Evolutionary conservation across 2,329 filamentous ascomycete genomes (phyloP).

Genomic region (Claviceps arundinis): DNA sequence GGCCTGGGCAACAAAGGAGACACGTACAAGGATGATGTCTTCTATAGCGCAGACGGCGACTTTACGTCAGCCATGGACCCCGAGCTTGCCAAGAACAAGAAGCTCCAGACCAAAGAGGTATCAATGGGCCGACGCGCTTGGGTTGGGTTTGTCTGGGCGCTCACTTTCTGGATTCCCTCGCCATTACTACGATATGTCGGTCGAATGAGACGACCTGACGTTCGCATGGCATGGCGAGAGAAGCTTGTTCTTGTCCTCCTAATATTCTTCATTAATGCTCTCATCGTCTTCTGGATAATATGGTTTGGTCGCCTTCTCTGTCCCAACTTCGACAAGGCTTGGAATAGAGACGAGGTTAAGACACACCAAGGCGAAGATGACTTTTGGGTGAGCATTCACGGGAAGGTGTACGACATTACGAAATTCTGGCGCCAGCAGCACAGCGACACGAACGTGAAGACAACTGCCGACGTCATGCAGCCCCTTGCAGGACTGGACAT

Average conservation of each 20-base stretch:
- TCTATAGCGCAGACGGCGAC: slow-evolving; percentile 59
- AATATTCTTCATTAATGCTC: slow-evolving; percentile 68
- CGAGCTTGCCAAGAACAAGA: slow-evolving; percentile 63
- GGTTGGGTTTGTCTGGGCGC: slow-evolving; percentile 69
- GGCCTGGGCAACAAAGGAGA: slow-evolving; percentile 82
- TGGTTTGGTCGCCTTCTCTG: slow-evolving; percentile 74
- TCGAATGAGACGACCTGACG: slow-evolving; percentile 93
- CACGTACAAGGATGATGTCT: slow-evolving; percentile 56
- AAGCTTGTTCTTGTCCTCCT: slow-evolving; percentile 74
- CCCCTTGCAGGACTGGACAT: slow-evolving; percentile 67
- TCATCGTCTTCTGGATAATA: slow-evolving; percentile 86
- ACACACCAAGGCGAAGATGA: slow-evolving; percentile 60
- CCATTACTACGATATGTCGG: slow-evolving; percentile 67
- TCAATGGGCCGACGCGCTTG: slow-evolving; percentile 56
- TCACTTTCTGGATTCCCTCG: slow-evolving; percentile 94
- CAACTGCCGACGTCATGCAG: slow-evolving; percentile 52
- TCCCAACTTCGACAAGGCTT: slow-evolving; percentile 84
- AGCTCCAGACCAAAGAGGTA: slow-evolving; percentile 57
- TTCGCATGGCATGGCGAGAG: slow-evolving; percentile 94
- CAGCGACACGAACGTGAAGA: slow-evolving; percentile 55
- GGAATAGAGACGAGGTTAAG: slow-evolving; percentile 56
- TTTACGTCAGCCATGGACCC: slow-evolving; percentile 60
- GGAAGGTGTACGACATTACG: slow-evolving; percentile 81
- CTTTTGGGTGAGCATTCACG: slow-evolving; percentile 78
- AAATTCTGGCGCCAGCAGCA: slow-evolving; percentile 81